phyloP scores from a whole-genome alignment of 2,329 filamentous ascomycete species.

The Ceratocystis eucalypticola region DNA sequence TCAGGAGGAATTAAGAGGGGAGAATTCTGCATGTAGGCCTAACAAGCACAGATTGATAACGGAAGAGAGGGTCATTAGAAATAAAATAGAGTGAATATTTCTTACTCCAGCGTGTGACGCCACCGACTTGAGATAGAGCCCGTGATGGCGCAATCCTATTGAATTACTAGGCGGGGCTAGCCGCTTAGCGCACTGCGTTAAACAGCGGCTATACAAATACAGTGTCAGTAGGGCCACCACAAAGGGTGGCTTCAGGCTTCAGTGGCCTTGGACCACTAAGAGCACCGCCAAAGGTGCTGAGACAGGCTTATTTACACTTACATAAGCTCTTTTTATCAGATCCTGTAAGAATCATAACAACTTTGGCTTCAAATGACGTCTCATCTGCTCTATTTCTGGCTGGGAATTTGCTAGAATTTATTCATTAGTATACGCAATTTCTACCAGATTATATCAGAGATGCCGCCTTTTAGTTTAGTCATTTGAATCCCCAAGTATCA shows the following conservation, averaged over 20 bases:
- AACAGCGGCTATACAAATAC: not conserved
- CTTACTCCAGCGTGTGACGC: slow-evolving; percentile 7
- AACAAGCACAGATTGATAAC: slow-evolving; percentile 15
- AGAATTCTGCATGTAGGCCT: not conserved
- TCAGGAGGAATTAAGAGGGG: not conserved
- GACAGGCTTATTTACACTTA: not conserved
- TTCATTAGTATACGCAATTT: too few relatives aligned
- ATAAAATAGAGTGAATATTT: not conserved
- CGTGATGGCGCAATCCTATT: slow-evolving; percentile 10
- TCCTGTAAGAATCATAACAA: not conserved
- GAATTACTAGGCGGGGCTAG: not conserved
- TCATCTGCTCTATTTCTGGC: too few relatives aligned
- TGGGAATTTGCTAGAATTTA: too few relatives aligned
- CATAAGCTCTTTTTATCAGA: slow-evolving; percentile 6
- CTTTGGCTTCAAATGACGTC: too few relatives aligned
- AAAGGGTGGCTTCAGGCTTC: not conserved
- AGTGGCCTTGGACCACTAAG: not conserved
- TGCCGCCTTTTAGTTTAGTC: too few relatives aligned
- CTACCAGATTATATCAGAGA: too few relatives aligned
- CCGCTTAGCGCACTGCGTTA: not conserved
- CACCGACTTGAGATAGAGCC: not conserved
- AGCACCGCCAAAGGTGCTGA: not conserved
- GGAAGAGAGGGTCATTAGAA: not conserved
- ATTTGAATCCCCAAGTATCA: too few relatives aligned
- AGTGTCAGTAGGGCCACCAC: not conserved